phyloP scores from a whole-genome alignment of 2,329 filamentous ascomycete species.

The Alternaria tenuissima region DNA sequence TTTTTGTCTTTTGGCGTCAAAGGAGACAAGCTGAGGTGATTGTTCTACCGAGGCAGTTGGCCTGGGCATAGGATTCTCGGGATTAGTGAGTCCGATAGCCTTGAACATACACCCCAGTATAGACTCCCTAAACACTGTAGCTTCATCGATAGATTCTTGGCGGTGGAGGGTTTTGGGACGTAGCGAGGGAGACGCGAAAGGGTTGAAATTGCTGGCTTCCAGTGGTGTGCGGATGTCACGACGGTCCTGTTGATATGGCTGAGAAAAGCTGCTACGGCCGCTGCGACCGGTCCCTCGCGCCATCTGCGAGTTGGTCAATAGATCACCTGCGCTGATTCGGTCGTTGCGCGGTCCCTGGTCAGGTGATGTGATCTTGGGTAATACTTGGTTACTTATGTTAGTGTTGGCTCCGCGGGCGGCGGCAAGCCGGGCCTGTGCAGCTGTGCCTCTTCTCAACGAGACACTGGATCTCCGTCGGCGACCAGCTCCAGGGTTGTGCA shows the following conservation, averaged over 20 bases:
- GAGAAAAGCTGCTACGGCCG: slow-evolving; percentile 56
- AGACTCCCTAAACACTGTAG: slow-evolving; percentile 85
- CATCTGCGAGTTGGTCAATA: slow-evolving; percentile 79
- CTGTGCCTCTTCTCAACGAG: slow-evolving; percentile 77
- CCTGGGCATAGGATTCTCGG: slow-evolving; percentile 70
- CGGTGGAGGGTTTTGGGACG: slow-evolving; percentile 63
- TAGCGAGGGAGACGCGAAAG: slow-evolving; percentile 46
- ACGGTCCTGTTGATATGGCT: slow-evolving; percentile 56
- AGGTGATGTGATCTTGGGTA: slow-evolving; percentile 34
- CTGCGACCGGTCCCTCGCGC: slow-evolving; percentile 67
- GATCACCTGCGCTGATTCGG: slow-evolving; percentile 67
- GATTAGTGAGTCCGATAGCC: slow-evolving; percentile 81
- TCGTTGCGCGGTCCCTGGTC: slow-evolving; percentile 41
- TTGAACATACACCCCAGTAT: slow-evolving; percentile 97
- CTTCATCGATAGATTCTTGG: slow-evolving; percentile 86
- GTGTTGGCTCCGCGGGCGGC: slow-evolving; percentile 55
- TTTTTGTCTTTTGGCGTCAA: slow-evolving; percentile 82
- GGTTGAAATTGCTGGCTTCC: slow-evolving; percentile 53
- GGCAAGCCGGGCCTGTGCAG: slow-evolving; percentile 70
- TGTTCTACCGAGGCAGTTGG: slow-evolving; percentile 75
- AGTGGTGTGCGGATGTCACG: slow-evolving; percentile 57
- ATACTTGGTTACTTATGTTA: slow-evolving; percentile 30
- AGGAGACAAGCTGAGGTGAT: slow-evolving; percentile 84
- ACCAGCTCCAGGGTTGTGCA: slow-evolving; percentile 79
- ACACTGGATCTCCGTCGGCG: slow-evolving; percentile 75